A percentile compares a stretch with the other conserved stretches of the same genome.
phyloP scores from a whole-genome alignment of 768 basidiomycete genomes.

The Cyclocybe aegerita region DNA sequence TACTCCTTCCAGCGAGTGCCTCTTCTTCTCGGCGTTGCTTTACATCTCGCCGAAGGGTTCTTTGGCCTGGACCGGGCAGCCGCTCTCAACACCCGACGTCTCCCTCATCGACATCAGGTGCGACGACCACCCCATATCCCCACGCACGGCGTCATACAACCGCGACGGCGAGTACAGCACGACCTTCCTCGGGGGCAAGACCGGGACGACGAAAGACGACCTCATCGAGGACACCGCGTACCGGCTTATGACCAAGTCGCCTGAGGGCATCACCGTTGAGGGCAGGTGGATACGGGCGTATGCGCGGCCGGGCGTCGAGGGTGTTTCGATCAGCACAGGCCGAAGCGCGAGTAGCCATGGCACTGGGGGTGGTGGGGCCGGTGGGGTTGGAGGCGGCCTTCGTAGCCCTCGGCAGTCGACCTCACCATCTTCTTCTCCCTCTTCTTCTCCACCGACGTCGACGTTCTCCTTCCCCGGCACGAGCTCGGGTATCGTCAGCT shows the following conservation, averaged over 20 bases:
- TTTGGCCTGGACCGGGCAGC: constrained; percentile 22
- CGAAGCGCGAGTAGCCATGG: not conserved
- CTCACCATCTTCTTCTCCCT: too few relatives aligned
- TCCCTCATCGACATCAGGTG: constrained; percentile 32
- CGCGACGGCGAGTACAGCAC: constrained; percentile 13
- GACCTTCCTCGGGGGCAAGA: constrained; percentile 8
- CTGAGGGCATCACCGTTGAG: constrained; percentile 26
- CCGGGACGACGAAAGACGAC: constrained; percentile 9
- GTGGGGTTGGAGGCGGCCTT: too few relatives aligned
- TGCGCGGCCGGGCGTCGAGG: constrained; percentile 17
- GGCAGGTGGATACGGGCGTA: constrained; percentile 29
- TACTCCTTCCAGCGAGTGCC: constrained; percentile 17
- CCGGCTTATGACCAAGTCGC: not conserved
- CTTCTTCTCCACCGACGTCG: not conserved
- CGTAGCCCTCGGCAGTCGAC: too few relatives aligned
- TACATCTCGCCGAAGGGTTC: constrained; percentile 31
- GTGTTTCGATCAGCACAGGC: not conserved
- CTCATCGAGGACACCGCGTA: not conserved
- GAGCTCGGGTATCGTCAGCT: too few relatives aligned
- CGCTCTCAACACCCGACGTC: constrained; percentile 32
- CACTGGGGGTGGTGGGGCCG: too few relatives aligned
- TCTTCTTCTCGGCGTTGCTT: constrained; percentile 28
- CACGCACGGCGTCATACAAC: constrained; percentile 15
- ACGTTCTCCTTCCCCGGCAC: too few relatives aligned
- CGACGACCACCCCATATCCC: constrained; percentile 19